A percentile compares a stretch with the other conserved stretches of the same genome.
phyloP scores from a whole-genome alignment of 2,329 filamentous ascomycete species.

The Zelopaecilomyces penicillatus region DNA sequence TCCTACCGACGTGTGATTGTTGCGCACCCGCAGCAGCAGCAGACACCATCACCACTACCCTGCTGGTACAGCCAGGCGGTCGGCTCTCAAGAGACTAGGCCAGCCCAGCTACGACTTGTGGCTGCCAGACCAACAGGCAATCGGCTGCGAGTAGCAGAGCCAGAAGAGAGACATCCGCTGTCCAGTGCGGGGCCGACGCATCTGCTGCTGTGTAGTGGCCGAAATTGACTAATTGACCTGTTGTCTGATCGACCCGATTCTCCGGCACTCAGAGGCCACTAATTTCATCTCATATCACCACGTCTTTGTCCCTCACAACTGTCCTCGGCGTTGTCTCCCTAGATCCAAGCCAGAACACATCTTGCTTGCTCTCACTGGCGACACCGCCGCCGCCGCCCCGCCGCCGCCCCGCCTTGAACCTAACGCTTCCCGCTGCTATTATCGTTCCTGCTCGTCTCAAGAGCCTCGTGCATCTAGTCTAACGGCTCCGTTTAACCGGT shows the following conservation, averaged over 20 bases:
- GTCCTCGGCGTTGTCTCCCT: neutral
- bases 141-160: constrained; percentile 14
- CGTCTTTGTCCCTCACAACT: neutral
- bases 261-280: constrained; percentile 1
- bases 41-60: constrained; percentile 4
- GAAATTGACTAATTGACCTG: constrained; percentile 5
- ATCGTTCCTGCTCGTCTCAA: no score
- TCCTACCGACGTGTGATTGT: constrained; percentile 1
- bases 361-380: no score
- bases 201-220: constrained; percentile 5
- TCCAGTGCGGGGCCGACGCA: constrained; percentile 12
- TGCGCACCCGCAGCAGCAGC: neutral
- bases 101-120: constrained; percentile 4
- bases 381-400: no score
- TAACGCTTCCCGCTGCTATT: no score
- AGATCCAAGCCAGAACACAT: no score
- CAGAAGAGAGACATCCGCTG: constrained; percentile 15
- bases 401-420: no score
- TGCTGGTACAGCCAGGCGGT: constrained; percentile 9
- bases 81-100: constrained; percentile 1
- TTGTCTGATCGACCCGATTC: constrained; percentile 1
- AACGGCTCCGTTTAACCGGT: no score
- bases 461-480: no score
- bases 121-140: constrained; percentile 9
- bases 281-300: constrained; percentile 8